Conservation (phyloP, 768 basidiomycete genomes). For the Goffeauzyma gilvescens region DNA sequence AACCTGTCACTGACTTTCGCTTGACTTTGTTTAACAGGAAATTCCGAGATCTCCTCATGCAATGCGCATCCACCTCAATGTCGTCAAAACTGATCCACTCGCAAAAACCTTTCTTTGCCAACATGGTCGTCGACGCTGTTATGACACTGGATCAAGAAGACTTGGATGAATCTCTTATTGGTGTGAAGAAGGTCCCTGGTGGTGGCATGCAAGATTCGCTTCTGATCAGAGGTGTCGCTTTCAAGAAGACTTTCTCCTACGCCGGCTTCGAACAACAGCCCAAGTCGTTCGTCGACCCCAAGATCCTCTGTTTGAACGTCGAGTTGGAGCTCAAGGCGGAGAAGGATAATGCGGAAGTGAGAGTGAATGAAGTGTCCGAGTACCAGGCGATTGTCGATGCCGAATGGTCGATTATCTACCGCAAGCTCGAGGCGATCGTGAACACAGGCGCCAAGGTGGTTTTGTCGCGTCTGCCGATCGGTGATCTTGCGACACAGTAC, state of each 20-base stretch:
- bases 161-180: slow-evolving; percentile 86
- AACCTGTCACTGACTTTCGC: not conserved
- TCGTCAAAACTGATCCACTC: slow-evolving; percentile 98
- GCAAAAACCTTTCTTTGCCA: slow-evolving; percentile 95
- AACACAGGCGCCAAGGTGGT: slow-evolving; percentile 94
- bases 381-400: slow-evolving; percentile 99
- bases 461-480: slow-evolving; percentile 91
- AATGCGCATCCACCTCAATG: slow-evolving; percentile 99
- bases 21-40: too few relatives aligned
- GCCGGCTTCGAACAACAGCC: slow-evolving; percentile 98
- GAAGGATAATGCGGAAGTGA: slow-evolving; percentile 96
- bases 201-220: slow-evolving; percentile 94
- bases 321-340: slow-evolving; percentile 97
- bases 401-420: slow-evolving; percentile 98
- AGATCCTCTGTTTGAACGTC: slow-evolving; percentile 85
- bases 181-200: slow-evolving; percentile 91
- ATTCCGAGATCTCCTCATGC: slow-evolving; percentile 81
- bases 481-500: slow-evolving; percentile 96
- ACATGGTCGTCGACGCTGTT: slow-evolving; percentile 97
- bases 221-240: slow-evolving; percentile 74
- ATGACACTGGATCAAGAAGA: slow-evolving; percentile 78
- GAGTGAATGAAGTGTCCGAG: slow-evolving; percentile 88
- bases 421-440: slow-evolving; percentile 86
- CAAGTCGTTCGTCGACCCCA: slow-evolving; percentile 70
- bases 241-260: slow-evolving; percentile 99